phyloP scores from a whole-genome alignment of 208 protist genomes.

The Trypanosoma platydactyli region DNA sequence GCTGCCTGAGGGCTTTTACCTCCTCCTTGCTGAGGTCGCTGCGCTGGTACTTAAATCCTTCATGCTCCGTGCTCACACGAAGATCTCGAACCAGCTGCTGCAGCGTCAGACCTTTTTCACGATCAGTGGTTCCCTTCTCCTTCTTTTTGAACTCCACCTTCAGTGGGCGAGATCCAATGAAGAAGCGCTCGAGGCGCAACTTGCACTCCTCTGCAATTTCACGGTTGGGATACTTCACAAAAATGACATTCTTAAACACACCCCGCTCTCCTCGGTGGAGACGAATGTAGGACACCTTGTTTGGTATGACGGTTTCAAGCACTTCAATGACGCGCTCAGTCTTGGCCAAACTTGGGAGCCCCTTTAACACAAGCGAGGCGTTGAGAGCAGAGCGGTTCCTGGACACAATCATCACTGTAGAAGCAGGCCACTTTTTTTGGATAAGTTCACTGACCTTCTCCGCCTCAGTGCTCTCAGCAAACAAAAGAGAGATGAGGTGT shows the following conservation, averaged over 20 bases:
- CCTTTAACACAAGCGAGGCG: slow-evolving; percentile 78
- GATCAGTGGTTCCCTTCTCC: slow-evolving; percentile 26
- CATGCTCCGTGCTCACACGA: slow-evolving; percentile 74
- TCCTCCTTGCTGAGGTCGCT: slow-evolving; percentile 66
- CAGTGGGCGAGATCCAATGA: slow-evolving; percentile 53
- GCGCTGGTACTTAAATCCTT: slow-evolving; percentile 65
- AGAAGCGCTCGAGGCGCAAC: slow-evolving; percentile 67
- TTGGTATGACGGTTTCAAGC: slow-evolving; percentile 47
- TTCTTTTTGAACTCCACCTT: slow-evolving; percentile 90
- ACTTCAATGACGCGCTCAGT: slow-evolving; percentile 62
- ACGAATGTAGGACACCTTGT: slow-evolving; percentile 79
- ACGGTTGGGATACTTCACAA: slow-evolving; percentile 90
- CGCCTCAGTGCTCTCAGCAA: slow-evolving; percentile 72
- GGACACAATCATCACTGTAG: slow-evolving; percentile 42
- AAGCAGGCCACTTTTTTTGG: slow-evolving; percentile 60
- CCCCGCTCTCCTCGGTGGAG: slow-evolving; percentile 79
- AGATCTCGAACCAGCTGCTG: slow-evolving; percentile 77
- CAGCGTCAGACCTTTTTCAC: slow-evolving; percentile 29
- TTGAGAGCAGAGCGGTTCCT: slow-evolving; percentile 66
- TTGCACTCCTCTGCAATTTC: slow-evolving; percentile 93
- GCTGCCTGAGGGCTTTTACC: slow-evolving; percentile 73
- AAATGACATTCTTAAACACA: slow-evolving; percentile 81
- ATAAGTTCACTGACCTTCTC: slow-evolving; percentile 56
- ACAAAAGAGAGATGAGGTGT: slow-evolving; percentile 68
- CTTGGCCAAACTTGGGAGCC: slow-evolving; percentile 70